Percentiles rank a stretch among this genome's conserved stretches.
phyloP scores from a whole-genome alignment of 148 eudicot species.

The Diospyros kaki region DNA sequence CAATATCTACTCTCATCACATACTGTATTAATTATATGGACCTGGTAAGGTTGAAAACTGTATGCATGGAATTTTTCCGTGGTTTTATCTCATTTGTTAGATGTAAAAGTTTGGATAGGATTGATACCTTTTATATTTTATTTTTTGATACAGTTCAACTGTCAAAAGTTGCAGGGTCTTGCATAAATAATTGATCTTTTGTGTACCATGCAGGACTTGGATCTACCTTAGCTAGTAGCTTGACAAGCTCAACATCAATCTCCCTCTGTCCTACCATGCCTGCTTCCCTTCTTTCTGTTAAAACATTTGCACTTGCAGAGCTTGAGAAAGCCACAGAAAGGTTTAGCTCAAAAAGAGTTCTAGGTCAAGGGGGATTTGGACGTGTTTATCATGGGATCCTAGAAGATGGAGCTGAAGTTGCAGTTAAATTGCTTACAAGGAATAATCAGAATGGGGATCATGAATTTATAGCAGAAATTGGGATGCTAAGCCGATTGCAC shows the following conservation, averaged over 20 bases:
- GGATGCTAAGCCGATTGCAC: constrained; percentile 95
- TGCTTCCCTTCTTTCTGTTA: constrained; percentile 72
- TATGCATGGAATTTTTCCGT: too few relatives aligned
- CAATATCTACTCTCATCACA: too few relatives aligned
- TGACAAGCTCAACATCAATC: constrained; percentile 66
- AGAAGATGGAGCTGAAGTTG: constrained; percentile 76
- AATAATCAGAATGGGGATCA: constrained; percentile 81
- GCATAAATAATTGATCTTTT: constrained; percentile 6
- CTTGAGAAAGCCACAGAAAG: constrained; percentile 87
- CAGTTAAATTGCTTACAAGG: constrained; percentile 90
- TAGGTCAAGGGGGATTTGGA: constrained; percentile 99
- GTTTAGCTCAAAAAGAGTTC: constrained; percentile 65
- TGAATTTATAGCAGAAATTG: constrained; percentile 94
- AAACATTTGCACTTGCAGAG: constrained; percentile 65
- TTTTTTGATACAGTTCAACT: not conserved
- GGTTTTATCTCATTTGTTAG: too few relatives aligned
- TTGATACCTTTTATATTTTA: too few relatives aligned
- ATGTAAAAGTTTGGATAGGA: too few relatives aligned
- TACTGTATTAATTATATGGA: too few relatives aligned
- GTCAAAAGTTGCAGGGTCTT: constrained; percentile 1
- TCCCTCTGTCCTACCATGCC: constrained; percentile 78
- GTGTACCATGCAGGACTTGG: constrained; percentile 53
- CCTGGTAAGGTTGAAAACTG: too few relatives aligned
- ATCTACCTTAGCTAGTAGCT: constrained; percentile 64
- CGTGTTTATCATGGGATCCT: constrained; percentile 85